These are phyloP conservation scores for Leishmania tropica DNA, from an alignment of 208 protist species.

Conservation along the genomic window DNA sequence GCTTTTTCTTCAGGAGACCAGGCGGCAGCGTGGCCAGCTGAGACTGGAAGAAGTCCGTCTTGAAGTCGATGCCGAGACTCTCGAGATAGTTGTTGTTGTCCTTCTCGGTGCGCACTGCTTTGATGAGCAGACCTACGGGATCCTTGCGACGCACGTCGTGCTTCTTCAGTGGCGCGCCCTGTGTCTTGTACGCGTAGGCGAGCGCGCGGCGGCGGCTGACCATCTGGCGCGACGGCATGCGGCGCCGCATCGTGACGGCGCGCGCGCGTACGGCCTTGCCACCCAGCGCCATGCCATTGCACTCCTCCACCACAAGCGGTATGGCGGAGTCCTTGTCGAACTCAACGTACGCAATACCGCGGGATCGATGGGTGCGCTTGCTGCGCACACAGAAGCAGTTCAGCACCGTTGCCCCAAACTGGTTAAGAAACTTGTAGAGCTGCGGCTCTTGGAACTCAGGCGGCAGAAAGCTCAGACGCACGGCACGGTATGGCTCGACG, in stretches of 20 bases:
- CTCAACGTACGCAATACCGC: constrained; percentile 88
- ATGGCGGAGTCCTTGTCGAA: constrained; percentile 78
- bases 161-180: constrained; percentile 58
- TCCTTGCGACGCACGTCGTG: constrained; percentile 69
- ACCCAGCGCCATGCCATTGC: constrained; percentile 85
- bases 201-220: constrained; percentile 55
- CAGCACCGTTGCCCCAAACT: constrained; percentile 82
- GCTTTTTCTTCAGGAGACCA: constrained; percentile 29
- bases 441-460: constrained; percentile 87
- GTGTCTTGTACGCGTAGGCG: constrained; percentile 71
- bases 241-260: constrained; percentile 60
- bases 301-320: constrained; percentile 80
- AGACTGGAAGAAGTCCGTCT: constrained; percentile 49
- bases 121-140: constrained; percentile 64
- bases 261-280: constrained; percentile 69
- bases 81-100: constrained; percentile 77
- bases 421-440: constrained; percentile 86
- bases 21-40: constrained; percentile 61
- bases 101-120: constrained; percentile 67
- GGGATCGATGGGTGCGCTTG: constrained; percentile 82
- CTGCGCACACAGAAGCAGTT: constrained; percentile 92
- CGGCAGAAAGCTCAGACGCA: constrained; percentile 84
- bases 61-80: constrained; percentile 74
- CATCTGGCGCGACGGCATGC: constrained; percentile 77
- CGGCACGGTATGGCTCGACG: constrained; percentile 52